Conservation (phyloP, 208 protist genomes). For the Trypanosoma scelopori region DNA sequence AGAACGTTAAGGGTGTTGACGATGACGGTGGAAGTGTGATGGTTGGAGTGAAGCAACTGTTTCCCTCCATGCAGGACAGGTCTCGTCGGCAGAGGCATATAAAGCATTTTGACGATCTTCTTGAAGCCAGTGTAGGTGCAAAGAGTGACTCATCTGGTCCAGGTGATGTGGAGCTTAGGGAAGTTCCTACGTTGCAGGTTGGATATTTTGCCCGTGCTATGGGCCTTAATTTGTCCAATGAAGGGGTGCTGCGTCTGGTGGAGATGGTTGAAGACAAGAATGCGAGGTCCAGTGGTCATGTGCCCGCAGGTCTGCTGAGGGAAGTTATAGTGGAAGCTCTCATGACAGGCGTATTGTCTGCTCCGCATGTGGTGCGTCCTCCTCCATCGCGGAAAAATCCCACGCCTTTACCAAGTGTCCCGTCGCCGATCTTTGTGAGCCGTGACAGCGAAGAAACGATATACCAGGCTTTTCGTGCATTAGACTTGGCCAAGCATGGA, state of each 20-base stretch:
- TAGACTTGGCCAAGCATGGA: constrained; percentile 65
- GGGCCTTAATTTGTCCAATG: constrained; percentile 76
- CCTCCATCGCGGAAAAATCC: constrained; percentile 13
- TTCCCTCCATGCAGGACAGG: constrained; percentile 19
- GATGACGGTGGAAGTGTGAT: constrained; percentile 13
- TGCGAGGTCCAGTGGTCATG: constrained; percentile 52
- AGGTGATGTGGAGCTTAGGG: neutral
- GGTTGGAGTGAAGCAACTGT: constrained; percentile 24
- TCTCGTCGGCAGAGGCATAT: constrained; percentile 14
- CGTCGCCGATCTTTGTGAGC: constrained; percentile 36
- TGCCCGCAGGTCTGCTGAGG: constrained; percentile 45
- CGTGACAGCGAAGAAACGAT: constrained; percentile 61
- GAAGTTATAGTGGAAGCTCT: constrained; percentile 71
- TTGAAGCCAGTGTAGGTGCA: constrained; percentile 14
- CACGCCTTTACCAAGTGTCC: neutral
- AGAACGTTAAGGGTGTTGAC: constrained; percentile 1
- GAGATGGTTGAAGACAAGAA: constrained; percentile 72
- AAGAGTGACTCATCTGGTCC: neutral
- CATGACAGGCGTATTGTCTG: constrained; percentile 66
- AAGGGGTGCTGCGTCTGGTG: constrained; percentile 57
- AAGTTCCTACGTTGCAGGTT: constrained; percentile 67
- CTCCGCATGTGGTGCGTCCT: constrained; percentile 30
- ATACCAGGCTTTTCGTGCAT: constrained; percentile 61
- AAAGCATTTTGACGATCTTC: constrained; percentile 28
- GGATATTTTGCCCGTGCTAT: constrained; percentile 83